Evolutionary conservation across 495 filamentous ascomycete genomes (phyloP), one percentile per base, ranked within the genome.

Genomic region (Tuber brumale): DNA sequence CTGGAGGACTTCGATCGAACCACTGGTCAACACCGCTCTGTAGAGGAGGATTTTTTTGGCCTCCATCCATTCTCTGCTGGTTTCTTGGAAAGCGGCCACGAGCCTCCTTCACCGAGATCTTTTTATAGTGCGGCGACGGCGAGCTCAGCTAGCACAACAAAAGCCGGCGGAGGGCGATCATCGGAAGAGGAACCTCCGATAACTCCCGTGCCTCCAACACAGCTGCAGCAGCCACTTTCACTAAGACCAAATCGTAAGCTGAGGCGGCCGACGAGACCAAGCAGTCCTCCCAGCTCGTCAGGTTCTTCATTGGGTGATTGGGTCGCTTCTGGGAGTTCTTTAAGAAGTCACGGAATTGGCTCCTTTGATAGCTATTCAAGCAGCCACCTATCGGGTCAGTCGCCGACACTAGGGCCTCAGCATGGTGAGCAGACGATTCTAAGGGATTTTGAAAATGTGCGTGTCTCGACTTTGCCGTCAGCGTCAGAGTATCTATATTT

Each of bases 71-170:
- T 80, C 48, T 76, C 79, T 42, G 61, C 81, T 31, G 39, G 69
- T 43, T 51, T 23, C 43, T 23, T 69, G 12, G 42, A 27, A 43
- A 76, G 75, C 70, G 76, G 75, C 44, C 46, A 69, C 46, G 80
- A 81, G 31, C 79, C 80, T 31, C 80, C 80, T 44, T 81, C 80
- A 16, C 80, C 80, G 35, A 81, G 81, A 39, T 81, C 80, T 72
- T 81, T 81, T 72, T 81, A 81, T 70, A 81, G 79, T 23, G 79
- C 69, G 43, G 80, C 77, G 45, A 81, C 80, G 27, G 75, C 79
- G 19, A 79, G 79, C 66, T 82, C 80, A 69, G 71, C 72, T 23
- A 77, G 79, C 51, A 81, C 80, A 14, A 75, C 79, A 44, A 81
- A 81, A 74, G 79, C 75, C 43, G 80, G 71, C 23, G 44, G 70